A percentile compares a stretch with the other conserved stretches of the same genome.
phyloP scores from a whole-genome alignment of 2,329 filamentous ascomycete species.

The Fusarium chaquense region DNA sequence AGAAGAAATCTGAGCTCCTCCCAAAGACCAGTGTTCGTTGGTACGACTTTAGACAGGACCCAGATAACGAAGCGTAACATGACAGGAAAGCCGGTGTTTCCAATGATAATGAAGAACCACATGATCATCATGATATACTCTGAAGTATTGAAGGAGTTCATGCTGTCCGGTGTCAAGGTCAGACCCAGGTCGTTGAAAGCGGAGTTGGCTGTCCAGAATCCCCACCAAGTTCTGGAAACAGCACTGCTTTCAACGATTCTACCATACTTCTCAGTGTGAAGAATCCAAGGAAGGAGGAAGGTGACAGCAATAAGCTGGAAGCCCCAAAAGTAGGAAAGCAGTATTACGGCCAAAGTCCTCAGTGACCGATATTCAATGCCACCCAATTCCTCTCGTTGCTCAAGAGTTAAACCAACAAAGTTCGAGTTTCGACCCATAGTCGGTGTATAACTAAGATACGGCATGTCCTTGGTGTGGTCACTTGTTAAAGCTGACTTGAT shows the following conservation, averaged over 20 bases:
- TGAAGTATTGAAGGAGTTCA: slow-evolving; percentile 87
- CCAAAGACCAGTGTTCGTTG: slow-evolving; percentile 77
- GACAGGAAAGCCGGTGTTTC: slow-evolving; percentile 94
- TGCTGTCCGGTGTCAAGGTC: slow-evolving; percentile 91
- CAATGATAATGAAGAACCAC: slow-evolving; percentile 90
- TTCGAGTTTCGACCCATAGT: slow-evolving; percentile 94
- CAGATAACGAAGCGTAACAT: slow-evolving; percentile 96
- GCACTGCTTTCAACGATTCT: slow-evolving; percentile 71
- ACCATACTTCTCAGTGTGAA: slow-evolving; percentile 71
- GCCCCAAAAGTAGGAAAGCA: slow-evolving; percentile 83
- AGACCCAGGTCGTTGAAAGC: slow-evolving; percentile 97
- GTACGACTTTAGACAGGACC: slow-evolving; percentile 75
- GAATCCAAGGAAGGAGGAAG: slow-evolving; percentile 84
- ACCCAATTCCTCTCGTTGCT: slow-evolving; percentile 93
- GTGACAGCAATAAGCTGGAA: slow-evolving; percentile 84
- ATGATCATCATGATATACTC: slow-evolving; percentile 81
- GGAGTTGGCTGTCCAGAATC: slow-evolving; percentile 86
- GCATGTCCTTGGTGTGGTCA: slow-evolving; percentile 72
- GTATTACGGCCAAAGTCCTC: slow-evolving; percentile 83
- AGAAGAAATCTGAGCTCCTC: slow-evolving; percentile 92
- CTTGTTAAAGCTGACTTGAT: slow-evolving; percentile 69
- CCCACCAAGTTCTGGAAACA: slow-evolving; percentile 86
- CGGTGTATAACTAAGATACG: slow-evolving; percentile 94
- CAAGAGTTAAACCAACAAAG: slow-evolving; percentile 87
- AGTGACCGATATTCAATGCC: slow-evolving; percentile 96